phyloP scores from a whole-genome alignment of 2,329 filamentous ascomycete species.

The Mariannaea sp. region DNA sequence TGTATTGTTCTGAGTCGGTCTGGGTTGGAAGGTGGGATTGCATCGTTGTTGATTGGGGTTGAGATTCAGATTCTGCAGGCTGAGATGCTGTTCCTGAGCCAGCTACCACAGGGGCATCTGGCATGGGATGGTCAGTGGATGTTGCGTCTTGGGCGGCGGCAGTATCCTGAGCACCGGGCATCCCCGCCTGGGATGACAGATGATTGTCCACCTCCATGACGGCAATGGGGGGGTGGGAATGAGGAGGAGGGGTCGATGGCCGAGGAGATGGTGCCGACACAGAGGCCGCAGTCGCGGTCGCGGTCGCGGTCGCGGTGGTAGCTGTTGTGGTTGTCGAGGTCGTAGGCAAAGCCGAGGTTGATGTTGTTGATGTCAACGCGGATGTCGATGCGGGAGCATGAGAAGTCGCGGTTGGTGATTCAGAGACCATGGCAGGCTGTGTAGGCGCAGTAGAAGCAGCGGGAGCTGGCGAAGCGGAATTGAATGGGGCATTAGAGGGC shows the following conservation, averaged over 20 bases:
- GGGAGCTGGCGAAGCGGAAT: slow-evolving; percentile 1
- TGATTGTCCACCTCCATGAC: slow-evolving; percentile 19
- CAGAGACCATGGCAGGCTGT: slow-evolving; percentile 14
- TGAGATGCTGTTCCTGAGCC: slow-evolving; percentile 16
- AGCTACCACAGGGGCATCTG: slow-evolving; percentile 26
- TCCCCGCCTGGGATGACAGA: slow-evolving; percentile 25
- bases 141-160: slow-evolving; percentile 16
- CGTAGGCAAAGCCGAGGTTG: slow-evolving; percentile 6
- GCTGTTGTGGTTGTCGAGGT: slow-evolving; percentile 14
- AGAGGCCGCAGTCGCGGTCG: slow-evolving; percentile 4
- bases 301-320: slow-evolving; percentile 6
- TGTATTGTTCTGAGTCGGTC: slow-evolving; percentile 34
- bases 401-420: slow-evolving; percentile 24
- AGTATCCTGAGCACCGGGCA: slow-evolving; percentile 17
- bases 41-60: slow-evolving; percentile 30
- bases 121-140: slow-evolving; percentile 31
- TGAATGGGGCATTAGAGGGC: not conserved
- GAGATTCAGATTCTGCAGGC: slow-evolving; percentile 12
- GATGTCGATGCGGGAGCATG: slow-evolving; percentile 19
- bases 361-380: slow-evolving; percentile 16
- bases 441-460: slow-evolving; percentile 12
- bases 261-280: slow-evolving; percentile 15
- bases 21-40: slow-evolving; percentile 27
- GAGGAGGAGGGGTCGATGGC: slow-evolving; percentile 31
- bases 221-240: slow-evolving; percentile 17